phyloP scores from a whole-genome alignment of 208 protist genomes.

The Wallacemonas collosoma region DNA sequence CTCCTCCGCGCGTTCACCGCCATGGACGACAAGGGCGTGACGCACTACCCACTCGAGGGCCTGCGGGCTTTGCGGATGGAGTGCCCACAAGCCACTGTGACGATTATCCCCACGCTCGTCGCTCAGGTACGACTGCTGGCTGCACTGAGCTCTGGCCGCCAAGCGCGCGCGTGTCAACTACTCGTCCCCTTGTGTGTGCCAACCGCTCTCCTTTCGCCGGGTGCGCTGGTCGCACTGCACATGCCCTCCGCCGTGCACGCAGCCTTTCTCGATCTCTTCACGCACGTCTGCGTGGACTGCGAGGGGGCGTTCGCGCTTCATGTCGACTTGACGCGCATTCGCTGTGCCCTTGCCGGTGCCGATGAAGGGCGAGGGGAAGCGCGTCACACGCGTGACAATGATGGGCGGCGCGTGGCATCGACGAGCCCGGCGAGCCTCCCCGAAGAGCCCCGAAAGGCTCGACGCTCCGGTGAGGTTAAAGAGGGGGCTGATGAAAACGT shows the following conservation, averaged over 20 bases:
- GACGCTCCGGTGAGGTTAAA: too few relatives aligned
- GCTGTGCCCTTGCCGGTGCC: constrained; percentile 23
- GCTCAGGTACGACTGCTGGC: constrained; percentile 38
- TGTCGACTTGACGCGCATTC: constrained; percentile 30
- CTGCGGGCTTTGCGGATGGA: constrained; percentile 24
- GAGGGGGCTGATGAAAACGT: too few relatives aligned
- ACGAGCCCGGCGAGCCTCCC: too few relatives aligned
- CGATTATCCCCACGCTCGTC: constrained; percentile 31
- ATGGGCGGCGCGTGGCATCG: too few relatives aligned
- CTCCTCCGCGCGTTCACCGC: constrained; percentile 25
- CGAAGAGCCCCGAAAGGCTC: too few relatives aligned
- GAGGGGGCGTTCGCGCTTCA: constrained; percentile 19
- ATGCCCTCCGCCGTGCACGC: constrained; percentile 34
- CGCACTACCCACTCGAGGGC: constrained; percentile 35
- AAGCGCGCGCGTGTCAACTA: constrained; percentile 13
- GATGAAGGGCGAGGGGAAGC: neutral
- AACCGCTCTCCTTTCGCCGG: constrained; percentile 19
- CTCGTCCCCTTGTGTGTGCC: constrained; percentile 39
- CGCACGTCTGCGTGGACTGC: constrained; percentile 26
- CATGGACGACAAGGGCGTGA: constrained; percentile 21
- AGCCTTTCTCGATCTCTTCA: constrained; percentile 39
- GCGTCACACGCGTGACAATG: too few relatives aligned
- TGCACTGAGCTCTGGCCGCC: constrained; percentile 28
- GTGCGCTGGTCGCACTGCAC: neutral
- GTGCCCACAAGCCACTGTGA: constrained; percentile 32